These are phyloP conservation scores for Trichoderma aggressivum DNA, from an alignment of 2,329 filamentous ascomycete genomes.

Conservation along the genomic window DNA sequence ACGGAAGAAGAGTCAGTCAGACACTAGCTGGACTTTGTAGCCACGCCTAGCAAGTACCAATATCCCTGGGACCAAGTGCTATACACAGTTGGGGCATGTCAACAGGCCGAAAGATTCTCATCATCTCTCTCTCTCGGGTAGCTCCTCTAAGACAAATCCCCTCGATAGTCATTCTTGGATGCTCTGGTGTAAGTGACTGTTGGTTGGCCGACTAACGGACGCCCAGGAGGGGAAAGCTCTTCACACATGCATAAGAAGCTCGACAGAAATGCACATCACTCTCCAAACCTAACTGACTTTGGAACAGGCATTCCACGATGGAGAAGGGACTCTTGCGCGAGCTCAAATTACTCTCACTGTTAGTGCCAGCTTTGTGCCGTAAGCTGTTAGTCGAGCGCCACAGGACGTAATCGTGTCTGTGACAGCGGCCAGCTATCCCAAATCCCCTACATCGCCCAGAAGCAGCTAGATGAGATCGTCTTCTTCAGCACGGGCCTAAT, in stretches of 20 bases:
- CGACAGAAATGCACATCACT: not conserved
- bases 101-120: not conserved
- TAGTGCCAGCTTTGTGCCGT: constrained; percentile 4
- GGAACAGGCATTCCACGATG: not conserved
- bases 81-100: not conserved
- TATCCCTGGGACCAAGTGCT: not conserved
- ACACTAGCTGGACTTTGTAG: not conserved
- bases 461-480: constrained; percentile 14
- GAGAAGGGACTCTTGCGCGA: not conserved
- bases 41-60: not conserved
- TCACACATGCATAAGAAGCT: not conserved
- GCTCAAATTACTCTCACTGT: not conserved
- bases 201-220: not conserved
- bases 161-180: not conserved
- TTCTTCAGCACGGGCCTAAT: constrained; percentile 18
- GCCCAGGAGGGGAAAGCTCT: not conserved
- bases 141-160: not conserved
- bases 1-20: not conserved
- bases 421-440: constrained; percentile 10
- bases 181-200: not conserved
- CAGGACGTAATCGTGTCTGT: not conserved
- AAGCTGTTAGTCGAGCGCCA: constrained; percentile 1
- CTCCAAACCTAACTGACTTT: not conserved
- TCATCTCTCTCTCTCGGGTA: not conserved
- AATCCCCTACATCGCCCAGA: constrained; percentile 3